phyloP scores from a whole-genome alignment of 129 eudicot genomes.

The Artemisia argyi region DNA sequence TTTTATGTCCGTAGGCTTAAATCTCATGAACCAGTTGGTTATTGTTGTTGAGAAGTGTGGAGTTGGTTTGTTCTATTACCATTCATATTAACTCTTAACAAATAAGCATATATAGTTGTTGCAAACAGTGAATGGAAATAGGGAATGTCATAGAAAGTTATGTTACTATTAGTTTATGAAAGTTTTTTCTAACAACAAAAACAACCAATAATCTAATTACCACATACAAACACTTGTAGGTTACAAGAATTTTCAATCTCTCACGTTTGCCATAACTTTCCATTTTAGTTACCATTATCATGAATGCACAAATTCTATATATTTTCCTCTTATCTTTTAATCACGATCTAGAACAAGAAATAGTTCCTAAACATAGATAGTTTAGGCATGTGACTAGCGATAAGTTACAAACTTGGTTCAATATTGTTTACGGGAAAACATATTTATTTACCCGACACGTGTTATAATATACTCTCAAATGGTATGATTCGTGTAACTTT shows the following conservation, averaged over 20 bases:
- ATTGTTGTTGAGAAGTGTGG: no score
- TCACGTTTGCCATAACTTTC: slow-evolving; percentile 3
- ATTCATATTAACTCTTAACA: no score
- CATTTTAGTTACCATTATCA: slow-evolving; percentile 8
- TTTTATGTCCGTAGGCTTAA: no score
- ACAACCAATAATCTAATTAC: neutral
- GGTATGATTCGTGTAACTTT: neutral
- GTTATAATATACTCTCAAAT: neutral
- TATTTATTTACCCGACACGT: slow-evolving; percentile 5
- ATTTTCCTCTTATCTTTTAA: slow-evolving; percentile 4
- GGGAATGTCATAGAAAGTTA: no score
- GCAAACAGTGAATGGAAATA: no score
- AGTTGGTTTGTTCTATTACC: no score
- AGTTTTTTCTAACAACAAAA: no score
- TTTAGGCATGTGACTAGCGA: slow-evolving; percentile 24
- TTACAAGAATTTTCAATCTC: slow-evolving; percentile 9
- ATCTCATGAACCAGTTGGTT: no score
- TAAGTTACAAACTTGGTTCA: slow-evolving; percentile 21
- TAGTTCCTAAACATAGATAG: slow-evolving; percentile 19
- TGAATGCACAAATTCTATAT: slow-evolving; percentile 6
- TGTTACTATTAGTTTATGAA: no score
- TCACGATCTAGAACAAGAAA: slow-evolving; percentile 29
- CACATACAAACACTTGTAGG: neutral
- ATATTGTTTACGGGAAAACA: neutral
- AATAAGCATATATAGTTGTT: no score